Conservation (phyloP, 164 flowering plant species). For the grape (Vitis vinifera) region DNA sequence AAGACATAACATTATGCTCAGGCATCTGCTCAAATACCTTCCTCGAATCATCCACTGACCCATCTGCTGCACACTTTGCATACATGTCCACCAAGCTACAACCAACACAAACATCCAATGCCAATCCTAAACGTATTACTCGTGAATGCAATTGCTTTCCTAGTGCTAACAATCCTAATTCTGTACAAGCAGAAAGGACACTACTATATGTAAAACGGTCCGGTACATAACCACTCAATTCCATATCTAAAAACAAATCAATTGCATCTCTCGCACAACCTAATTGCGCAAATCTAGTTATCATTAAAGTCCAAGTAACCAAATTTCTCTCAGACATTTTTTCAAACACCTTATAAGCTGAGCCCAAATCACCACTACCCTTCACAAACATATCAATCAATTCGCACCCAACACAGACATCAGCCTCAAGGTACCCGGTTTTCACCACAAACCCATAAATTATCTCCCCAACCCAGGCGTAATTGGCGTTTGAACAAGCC, state of each 20-base stretch:
- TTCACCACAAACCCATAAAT: conserved; percentile 63
- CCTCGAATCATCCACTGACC: too few relatives aligned
- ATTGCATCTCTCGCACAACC: conserved; percentile 52
- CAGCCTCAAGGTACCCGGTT: conserved; percentile 61
- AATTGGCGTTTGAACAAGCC: conserved; percentile 55
- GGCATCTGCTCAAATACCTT: too few relatives aligned
- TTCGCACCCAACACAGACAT: conserved; percentile 75
- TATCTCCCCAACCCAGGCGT: conserved; percentile 37
- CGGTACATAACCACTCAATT: conserved; percentile 41
- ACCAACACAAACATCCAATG: conserved; percentile 65
- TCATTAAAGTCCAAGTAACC: conserved; percentile 80
- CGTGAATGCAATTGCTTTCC: conserved; percentile 72
- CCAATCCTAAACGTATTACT: conserved; percentile 49
- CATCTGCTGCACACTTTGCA: conserved; percentile 35
- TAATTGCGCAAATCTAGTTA: conserved; percentile 65
- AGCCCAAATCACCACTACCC: conserved; percentile 48
- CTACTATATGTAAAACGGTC: conserved; percentile 65
- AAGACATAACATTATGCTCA: too few relatives aligned
- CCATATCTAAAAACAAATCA: conserved; percentile 64
- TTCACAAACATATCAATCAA: conserved; percentile 79
- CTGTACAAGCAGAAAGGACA: conserved; percentile 69
- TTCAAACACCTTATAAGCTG: conserved; percentile 65
- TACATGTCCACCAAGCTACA: conserved; percentile 86
- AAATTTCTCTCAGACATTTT: conserved; percentile 64
- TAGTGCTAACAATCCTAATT: conserved; percentile 37